A percentile compares a stretch with the other conserved stretches of the same genome.
Evolutionary conservation across 2,329 filamentous ascomycete genomes (phyloP).

Genomic region (Monilinia polystroma): DNA sequence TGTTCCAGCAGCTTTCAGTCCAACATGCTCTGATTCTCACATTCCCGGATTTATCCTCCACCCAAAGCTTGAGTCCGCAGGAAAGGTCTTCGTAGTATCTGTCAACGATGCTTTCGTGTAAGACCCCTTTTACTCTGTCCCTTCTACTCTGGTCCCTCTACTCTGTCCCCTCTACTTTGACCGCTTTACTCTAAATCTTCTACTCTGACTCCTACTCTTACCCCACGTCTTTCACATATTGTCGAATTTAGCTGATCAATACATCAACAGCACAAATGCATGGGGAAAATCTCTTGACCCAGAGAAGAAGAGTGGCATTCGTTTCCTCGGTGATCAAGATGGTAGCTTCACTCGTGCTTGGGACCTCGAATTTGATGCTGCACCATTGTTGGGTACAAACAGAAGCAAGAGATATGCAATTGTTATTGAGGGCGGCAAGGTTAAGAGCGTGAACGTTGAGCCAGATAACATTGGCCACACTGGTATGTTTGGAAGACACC

Average conservation of each 20-base stretch:
- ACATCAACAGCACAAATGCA: constrained; percentile 71
- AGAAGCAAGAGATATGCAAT: constrained; percentile 88
- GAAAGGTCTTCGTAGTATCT: constrained; percentile 82
- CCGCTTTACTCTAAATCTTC: background rate
- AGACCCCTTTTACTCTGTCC: constrained; percentile 39
- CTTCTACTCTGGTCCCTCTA: background rate
- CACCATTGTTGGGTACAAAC: constrained; percentile 74
- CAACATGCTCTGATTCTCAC: constrained; percentile 66
- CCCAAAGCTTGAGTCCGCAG: constrained; percentile 72
- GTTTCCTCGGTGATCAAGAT: constrained; percentile 81
- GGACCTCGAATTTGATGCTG: constrained; percentile 77
- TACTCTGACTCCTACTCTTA: background rate
- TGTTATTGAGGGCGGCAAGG: constrained; percentile 78
- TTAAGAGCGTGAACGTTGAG: constrained; percentile 80
- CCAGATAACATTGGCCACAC: constrained; percentile 81
- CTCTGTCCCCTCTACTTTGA: constrained; percentile 36
- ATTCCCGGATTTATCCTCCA: constrained; percentile 84
- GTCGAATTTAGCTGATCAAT: background rate
- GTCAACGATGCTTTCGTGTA: constrained; percentile 96
- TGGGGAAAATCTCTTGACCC: constrained; percentile 80
- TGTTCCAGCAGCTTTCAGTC: constrained; percentile 77
- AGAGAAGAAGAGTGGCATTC: constrained; percentile 69
- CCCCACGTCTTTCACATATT: background rate
- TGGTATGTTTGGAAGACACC: constrained; percentile 18
- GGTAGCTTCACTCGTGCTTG: constrained; percentile 79